Conservation (phyloP, 2,329 filamentous ascomycete genomes). For the Fusarium stilboides region DNA sequence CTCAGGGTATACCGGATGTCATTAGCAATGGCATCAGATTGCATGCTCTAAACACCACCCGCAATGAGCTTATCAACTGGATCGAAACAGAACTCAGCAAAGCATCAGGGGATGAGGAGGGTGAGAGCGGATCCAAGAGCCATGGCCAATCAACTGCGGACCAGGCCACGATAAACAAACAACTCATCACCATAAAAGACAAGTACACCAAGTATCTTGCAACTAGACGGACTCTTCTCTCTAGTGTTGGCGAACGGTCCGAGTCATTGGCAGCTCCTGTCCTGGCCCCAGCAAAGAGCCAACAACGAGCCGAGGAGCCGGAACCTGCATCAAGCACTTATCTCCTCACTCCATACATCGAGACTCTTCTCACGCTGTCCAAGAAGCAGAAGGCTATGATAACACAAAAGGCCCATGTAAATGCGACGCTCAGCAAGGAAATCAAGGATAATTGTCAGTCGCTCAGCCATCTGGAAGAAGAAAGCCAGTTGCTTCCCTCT, state of each 20-base stretch:
- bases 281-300: constrained; percentile 25
- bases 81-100: constrained; percentile 74
- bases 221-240: constrained; percentile 64
- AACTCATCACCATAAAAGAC: constrained; percentile 64
- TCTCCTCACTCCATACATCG: constrained; percentile 71
- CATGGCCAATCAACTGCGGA: constrained; percentile 41
- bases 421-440: constrained; percentile 64
- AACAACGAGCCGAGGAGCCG: constrained; percentile 28
- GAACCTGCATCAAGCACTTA: constrained; percentile 53
- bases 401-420: constrained; percentile 72
- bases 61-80: constrained; percentile 75
- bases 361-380: constrained; percentile 66
- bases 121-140: constrained; percentile 44
- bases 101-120: constrained; percentile 58
- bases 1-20: constrained; percentile 55
- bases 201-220: constrained; percentile 70
- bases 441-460: constrained; percentile 65
- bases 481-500: constrained; percentile 72
- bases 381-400: constrained; percentile 71
- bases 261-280: constrained; percentile 49
- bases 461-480: constrained; percentile 70
- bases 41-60: constrained; percentile 68
- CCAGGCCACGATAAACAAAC: constrained; percentile 54
- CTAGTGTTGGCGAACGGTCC: constrained; percentile 55
- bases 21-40: constrained; percentile 61